Evolutionary conservation across 768 basidiomycete species (phyloP).

Genomic region (Lactarius trivialis): DNA sequence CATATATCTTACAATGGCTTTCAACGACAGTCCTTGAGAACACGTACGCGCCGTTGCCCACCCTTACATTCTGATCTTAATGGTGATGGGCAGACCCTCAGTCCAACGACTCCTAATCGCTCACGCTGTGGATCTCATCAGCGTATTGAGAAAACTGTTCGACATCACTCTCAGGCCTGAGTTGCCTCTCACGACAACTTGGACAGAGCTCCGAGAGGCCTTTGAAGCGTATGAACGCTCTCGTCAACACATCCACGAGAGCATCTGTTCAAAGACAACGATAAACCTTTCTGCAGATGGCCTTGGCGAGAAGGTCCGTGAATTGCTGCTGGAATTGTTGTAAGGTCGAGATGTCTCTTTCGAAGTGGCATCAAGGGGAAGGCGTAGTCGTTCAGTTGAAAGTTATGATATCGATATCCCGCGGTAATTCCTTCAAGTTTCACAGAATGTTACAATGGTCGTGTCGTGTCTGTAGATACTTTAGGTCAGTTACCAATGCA

Average conservation of each 20-base stretch:
- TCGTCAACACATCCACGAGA: neutral
- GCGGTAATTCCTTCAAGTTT: no score
- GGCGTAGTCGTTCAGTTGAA: no score
- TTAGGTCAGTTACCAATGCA: no score
- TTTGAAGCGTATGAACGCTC: neutral
- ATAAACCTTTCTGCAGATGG: neutral
- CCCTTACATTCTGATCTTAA: neutral
- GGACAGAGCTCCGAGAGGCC: neutral
- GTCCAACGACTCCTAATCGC: neutral
- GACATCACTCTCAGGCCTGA: neutral
- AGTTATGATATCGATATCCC: no score
- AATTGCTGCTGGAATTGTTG: neutral
- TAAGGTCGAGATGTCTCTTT: neutral
- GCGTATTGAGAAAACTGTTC: neutral
- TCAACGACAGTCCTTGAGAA: accelerated
- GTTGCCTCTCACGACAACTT: neutral
- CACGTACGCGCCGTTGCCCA: neutral
- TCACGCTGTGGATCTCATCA: neutral
- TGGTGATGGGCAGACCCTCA: neutral
- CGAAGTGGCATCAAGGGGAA: no score
- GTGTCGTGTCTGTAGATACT: no score
- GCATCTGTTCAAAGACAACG: neutral
- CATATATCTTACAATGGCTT: neutral
- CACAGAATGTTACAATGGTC: no score
- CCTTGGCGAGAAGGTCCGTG: neutral